Percentiles rank a stretch among this genome's conserved stretches.
Conservation (phyloP, 2,329 filamentous ascomycete genomes). For the Hypomyces rosellus region DNA sequence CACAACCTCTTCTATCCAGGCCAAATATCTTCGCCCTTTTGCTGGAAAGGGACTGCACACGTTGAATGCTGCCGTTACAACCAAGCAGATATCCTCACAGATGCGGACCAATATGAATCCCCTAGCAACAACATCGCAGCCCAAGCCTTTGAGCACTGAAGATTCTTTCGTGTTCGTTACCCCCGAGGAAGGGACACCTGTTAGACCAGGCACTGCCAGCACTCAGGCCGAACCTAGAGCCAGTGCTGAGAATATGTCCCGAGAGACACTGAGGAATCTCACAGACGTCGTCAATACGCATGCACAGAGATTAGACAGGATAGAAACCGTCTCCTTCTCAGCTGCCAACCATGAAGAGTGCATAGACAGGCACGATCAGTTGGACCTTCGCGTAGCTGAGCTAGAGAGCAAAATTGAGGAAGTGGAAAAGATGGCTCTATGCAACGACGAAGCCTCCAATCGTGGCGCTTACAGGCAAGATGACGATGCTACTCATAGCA, state of each 20-base stretch:
- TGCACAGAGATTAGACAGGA: constrained; percentile 57
- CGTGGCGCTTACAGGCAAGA: constrained; percentile 31
- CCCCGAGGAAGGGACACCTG: constrained; percentile 12
- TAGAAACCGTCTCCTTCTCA: constrained; percentile 67
- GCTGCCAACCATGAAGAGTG: constrained; percentile 62
- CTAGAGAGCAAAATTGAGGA: constrained; percentile 59
- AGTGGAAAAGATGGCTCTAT: constrained; percentile 47
- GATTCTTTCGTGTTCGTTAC: constrained; percentile 22
- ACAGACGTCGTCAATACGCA: constrained; percentile 52
- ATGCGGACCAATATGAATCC: background rate
- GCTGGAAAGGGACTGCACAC: constrained; percentile 50
- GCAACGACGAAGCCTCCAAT: constrained; percentile 37
- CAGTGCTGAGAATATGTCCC: constrained; percentile 19
- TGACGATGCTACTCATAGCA: constrained; percentile 40
- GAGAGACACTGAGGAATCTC: constrained; percentile 38
- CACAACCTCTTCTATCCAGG: constrained; percentile 43
- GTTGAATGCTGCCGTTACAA: constrained; percentile 32
- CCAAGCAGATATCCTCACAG: constrained; percentile 24
- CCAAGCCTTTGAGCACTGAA: constrained; percentile 14
- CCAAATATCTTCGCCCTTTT: constrained; percentile 49
- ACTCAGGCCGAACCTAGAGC: constrained; percentile 24
- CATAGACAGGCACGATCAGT: constrained; percentile 58
- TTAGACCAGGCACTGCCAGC: constrained; percentile 16
- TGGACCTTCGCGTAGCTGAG: constrained; percentile 62
- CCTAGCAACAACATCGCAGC: constrained; percentile 8